Evolutionary conservation across 2,329 filamentous ascomycete genomes (phyloP).

Genomic region (Nemania abortiva): DNA sequence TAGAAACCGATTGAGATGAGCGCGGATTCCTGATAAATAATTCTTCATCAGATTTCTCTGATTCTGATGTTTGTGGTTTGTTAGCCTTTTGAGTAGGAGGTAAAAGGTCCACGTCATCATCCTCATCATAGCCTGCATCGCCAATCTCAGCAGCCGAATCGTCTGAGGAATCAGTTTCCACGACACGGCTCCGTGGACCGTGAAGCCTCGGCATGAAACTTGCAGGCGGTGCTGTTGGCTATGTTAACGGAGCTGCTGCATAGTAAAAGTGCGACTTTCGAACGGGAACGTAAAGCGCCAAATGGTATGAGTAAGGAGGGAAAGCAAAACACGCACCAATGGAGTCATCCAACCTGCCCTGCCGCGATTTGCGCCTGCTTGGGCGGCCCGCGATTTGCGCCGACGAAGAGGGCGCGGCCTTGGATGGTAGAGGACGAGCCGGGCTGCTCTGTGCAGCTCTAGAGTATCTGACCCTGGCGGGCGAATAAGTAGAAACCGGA

Average conservation of each 20-base stretch:
- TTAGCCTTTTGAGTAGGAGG: slow-evolving; percentile 35
- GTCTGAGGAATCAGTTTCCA: slow-evolving; percentile 43
- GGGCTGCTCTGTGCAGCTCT: slow-evolving; percentile 38
- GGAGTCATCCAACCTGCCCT: slow-evolving; percentile 36
- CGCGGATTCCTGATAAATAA: slow-evolving; percentile 25
- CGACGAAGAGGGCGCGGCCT: slow-evolving; percentile 17
- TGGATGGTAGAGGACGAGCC: slow-evolving; percentile 24
- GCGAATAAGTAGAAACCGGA: slow-evolving; percentile 41
- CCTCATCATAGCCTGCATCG: slow-evolving; percentile 41
- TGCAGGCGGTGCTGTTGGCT: slow-evolving; percentile 33
- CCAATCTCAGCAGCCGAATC: slow-evolving; percentile 45
- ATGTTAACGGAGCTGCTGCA: slow-evolving; percentile 25
- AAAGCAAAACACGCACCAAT: slow-evolving; percentile 36
- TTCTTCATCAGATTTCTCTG: slow-evolving; percentile 28
- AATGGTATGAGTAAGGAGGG: background rate
- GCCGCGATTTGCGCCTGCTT: slow-evolving; percentile 29
- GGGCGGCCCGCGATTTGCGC: slow-evolving; percentile 17
- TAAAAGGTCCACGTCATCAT: slow-evolving; percentile 41
- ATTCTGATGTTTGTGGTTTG: slow-evolving; percentile 12
- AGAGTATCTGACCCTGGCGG: slow-evolving; percentile 49
- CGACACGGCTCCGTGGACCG: slow-evolving; percentile 25
- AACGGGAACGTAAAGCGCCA: background rate
- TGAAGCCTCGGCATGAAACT: slow-evolving; percentile 48
- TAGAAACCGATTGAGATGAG: slow-evolving; percentile 51
- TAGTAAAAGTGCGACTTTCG: background rate